These are phyloP conservation scores for Talaromyces marneffei DNA, from an alignment of 2,329 filamentous ascomycete species.

Conservation along the genomic window DNA sequence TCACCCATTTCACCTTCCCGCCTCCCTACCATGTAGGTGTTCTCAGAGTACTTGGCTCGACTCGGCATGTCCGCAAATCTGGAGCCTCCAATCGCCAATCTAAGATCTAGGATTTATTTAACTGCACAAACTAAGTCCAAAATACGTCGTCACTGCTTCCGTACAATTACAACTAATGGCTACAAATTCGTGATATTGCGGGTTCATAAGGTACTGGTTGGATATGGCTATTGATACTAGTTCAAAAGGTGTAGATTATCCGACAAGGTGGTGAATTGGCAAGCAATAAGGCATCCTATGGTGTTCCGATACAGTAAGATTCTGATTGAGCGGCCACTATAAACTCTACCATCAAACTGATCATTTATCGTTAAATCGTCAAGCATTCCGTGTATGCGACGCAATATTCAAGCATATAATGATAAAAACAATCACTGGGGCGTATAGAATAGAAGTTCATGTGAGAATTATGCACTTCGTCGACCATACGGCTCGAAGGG, in stretches of 20 bases:
- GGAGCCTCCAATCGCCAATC: not conserved
- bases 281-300: not conserved
- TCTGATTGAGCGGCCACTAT: not conserved
- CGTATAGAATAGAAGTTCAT: not conserved
- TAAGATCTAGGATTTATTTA: not conserved
- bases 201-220: not conserved
- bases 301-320: not conserved
- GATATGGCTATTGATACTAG: not conserved
- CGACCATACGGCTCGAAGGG: conserved; percentile 19
- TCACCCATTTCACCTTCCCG: too few relatives aligned
- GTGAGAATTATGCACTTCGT: conserved; percentile 15
- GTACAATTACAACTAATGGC: not conserved
- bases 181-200: not conserved
- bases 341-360: not conserved
- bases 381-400: not conserved
- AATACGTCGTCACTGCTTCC: not conserved
- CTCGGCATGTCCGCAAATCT: not conserved
- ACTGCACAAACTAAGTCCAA: too few relatives aligned
- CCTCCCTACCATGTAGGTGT: too few relatives aligned
- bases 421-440: not conserved
- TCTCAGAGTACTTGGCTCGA: not conserved
- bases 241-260: not conserved
- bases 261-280: not conserved
- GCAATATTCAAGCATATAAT: not conserved
- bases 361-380: not conserved